Evolutionary conservation across 768 basidiomycete species (phyloP).

Genomic region (Coprinopsis cinerea): DNA sequence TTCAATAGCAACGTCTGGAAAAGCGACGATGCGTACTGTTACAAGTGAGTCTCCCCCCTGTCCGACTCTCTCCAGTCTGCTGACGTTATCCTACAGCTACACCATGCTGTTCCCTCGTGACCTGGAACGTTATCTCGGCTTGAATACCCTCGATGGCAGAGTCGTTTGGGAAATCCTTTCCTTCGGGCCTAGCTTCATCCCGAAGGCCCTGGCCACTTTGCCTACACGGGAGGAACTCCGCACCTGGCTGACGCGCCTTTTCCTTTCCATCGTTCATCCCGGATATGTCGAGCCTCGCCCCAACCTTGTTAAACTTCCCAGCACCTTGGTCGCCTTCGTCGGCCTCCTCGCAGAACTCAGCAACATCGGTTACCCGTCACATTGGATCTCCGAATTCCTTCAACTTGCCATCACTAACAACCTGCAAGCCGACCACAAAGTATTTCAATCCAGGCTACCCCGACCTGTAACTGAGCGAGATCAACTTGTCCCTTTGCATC

Average conservation of each 20-base stretch:
- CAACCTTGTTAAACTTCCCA: conserved; percentile 23
- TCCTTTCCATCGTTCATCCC: conserved; percentile 26
- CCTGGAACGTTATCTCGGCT: conserved; percentile 24
- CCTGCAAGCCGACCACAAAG: conserved; percentile 20
- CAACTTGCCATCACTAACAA: conserved; percentile 20
- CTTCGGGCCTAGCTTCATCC: conserved; percentile 15
- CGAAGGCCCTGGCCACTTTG: conserved; percentile 15
- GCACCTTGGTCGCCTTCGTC: conserved; percentile 29
- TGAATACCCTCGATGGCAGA: conserved; percentile 17
- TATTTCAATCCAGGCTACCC: conserved; percentile 22
- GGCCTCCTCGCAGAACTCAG: conserved; percentile 26
- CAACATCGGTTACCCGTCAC: conserved; percentile 28
- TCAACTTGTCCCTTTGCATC: conserved; percentile 17
- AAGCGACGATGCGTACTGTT: conserved; percentile 22
- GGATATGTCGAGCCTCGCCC: conserved; percentile 17
- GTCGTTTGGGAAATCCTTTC: conserved; percentile 17
- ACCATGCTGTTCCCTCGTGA: conserved; percentile 23
- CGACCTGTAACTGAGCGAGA: conserved; percentile 20
- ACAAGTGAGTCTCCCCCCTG: conserved; percentile 18
- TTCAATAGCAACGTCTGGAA: conserved; percentile 24
- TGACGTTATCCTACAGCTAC: conserved; percentile 16
- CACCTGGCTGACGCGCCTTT: conserved; percentile 27
- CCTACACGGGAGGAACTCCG: conserved; percentile 22
- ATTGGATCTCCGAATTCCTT: conserved; percentile 31
- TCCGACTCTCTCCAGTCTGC: background rate